Evolutionary conservation across 805 yeast species (phyloP).

Genomic region (Candida glaebosa): DNA sequence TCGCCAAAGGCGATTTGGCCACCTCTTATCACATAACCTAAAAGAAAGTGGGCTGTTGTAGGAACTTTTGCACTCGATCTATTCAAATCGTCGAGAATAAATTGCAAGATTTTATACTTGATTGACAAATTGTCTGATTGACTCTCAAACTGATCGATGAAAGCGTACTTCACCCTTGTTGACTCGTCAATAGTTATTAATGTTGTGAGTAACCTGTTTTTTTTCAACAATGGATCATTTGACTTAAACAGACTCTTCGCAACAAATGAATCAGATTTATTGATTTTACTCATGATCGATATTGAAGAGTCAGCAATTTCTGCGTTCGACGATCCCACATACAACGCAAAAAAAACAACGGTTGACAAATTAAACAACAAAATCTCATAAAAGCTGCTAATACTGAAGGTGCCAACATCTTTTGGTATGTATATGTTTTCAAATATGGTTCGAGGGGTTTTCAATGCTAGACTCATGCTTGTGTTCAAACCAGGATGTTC

Average conservation of each 20-base stretch:
- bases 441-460: conserved; percentile 17
- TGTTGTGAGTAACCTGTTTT: conserved; percentile 64
- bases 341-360: conserved; percentile 70
- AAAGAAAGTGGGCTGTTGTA: conserved; percentile 66
- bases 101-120: conserved; percentile 58
- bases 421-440: conserved; percentile 39
- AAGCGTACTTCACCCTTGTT: conserved; percentile 63
- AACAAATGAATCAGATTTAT: conserved; percentile 47
- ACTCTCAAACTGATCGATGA: conserved; percentile 60
- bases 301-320: conserved; percentile 53
- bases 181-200: conserved; percentile 79
- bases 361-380: conserved; percentile 66
- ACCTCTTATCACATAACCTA: conserved; percentile 62
- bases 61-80: conserved; percentile 38
- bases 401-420: conserved; percentile 54
- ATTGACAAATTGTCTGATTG: conserved; percentile 39
- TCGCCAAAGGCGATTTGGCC: conserved; percentile 46
- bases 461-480: conserved; percentile 23
- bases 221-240: conserved; percentile 32
- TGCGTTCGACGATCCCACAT: conserved; percentile 56
- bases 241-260: conserved; percentile 11
- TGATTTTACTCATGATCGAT: conserved; percentile 48
- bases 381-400: conserved; percentile 67
- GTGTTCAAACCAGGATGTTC: conserved; percentile 22
- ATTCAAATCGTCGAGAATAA: conserved; percentile 48